Evolutionary conservation across 1,284 basidiomycete species (phyloP).

Genomic region (Stereum hirsutum): DNA sequence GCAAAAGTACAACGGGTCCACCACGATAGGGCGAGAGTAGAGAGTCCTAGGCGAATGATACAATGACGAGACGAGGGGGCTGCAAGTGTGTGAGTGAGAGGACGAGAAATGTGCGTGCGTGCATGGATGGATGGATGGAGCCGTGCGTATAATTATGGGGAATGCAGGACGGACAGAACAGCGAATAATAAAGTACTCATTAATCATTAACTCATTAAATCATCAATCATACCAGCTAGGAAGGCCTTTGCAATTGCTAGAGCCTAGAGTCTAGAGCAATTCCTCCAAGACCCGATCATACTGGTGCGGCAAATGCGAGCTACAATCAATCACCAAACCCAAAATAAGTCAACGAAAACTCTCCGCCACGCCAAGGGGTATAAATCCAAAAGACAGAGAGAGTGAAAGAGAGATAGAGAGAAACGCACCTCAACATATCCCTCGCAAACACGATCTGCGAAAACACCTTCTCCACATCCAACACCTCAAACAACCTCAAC

Average conservation of each 20-base stretch:
- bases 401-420: slow-evolving; percentile 7
- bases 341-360: not conserved
- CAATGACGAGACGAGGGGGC: no score
- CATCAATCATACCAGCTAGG: no score
- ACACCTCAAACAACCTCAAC: slow-evolving; percentile 63
- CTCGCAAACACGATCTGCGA: slow-evolving; percentile 73
- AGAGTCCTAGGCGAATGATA: no score
- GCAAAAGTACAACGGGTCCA: no score
- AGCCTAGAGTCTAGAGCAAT: slow-evolving; percentile 29
- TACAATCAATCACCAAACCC: not conserved
- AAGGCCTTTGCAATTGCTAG: not conserved
- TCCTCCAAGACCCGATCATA: slow-evolving; percentile 52
- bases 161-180: no score
- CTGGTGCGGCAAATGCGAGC: slow-evolving; percentile 29
- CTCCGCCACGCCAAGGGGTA: not conserved
- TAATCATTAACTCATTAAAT: no score
- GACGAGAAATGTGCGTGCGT: no score
- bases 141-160: no score
- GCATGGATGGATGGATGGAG: no score
- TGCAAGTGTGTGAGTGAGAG: no score
- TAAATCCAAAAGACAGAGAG: slow-evolving; percentile 28
- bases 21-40: no score
- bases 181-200: no score
- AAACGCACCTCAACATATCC: slow-evolving; percentile 66
- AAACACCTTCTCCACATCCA: slow-evolving; percentile 68